phyloP scores from a whole-genome alignment of 805 yeast species.

The Wickerhamomyces bovis region DNA sequence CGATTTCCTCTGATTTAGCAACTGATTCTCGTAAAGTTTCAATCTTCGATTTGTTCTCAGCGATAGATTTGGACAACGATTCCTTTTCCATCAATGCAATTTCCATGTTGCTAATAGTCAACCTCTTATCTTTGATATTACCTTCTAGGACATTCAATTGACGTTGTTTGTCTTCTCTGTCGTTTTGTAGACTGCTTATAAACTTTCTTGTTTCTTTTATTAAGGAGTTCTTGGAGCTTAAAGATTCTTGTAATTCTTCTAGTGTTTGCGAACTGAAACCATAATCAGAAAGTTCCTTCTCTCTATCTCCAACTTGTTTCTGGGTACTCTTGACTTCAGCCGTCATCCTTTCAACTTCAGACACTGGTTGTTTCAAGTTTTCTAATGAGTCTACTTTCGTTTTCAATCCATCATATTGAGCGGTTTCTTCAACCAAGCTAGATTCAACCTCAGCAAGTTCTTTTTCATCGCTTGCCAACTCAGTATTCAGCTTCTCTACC shows the following conservation, averaged over 20 bases:
- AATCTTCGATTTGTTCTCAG: slow-evolving; percentile 29
- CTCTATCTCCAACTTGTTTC: slow-evolving; percentile 24
- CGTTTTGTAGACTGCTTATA: slow-evolving; percentile 29
- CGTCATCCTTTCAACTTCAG: slow-evolving; percentile 30
- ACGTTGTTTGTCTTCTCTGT: slow-evolving; percentile 38
- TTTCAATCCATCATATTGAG: neutral
- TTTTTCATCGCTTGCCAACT: slow-evolving; percentile 13
- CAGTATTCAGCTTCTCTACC: slow-evolving; percentile 8
- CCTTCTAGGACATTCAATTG: slow-evolving; percentile 42
- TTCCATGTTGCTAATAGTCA: slow-evolving; percentile 49
- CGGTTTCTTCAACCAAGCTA: neutral
- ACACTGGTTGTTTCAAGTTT: slow-evolving; percentile 22
- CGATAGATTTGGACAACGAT: slow-evolving; percentile 33
- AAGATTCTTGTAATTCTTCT: slow-evolving; percentile 41
- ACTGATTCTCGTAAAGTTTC: slow-evolving; percentile 14
- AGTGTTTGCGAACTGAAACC: slow-evolving; percentile 33
- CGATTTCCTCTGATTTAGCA: slow-evolving; percentile 16
- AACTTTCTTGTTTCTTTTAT: slow-evolving; percentile 35
- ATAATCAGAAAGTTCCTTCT: slow-evolving; percentile 31
- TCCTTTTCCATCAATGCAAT: slow-evolving; percentile 41
- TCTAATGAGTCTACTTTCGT: slow-evolving; percentile 6
- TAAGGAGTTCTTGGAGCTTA: slow-evolving; percentile 31
- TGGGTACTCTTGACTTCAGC: slow-evolving; percentile 27
- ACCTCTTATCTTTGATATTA: slow-evolving; percentile 44
- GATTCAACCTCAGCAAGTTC: slow-evolving; percentile 4